phyloP scores from a whole-genome alignment of 2,329 filamentous ascomycete species.

The Exophiala aquamarina region DNA sequence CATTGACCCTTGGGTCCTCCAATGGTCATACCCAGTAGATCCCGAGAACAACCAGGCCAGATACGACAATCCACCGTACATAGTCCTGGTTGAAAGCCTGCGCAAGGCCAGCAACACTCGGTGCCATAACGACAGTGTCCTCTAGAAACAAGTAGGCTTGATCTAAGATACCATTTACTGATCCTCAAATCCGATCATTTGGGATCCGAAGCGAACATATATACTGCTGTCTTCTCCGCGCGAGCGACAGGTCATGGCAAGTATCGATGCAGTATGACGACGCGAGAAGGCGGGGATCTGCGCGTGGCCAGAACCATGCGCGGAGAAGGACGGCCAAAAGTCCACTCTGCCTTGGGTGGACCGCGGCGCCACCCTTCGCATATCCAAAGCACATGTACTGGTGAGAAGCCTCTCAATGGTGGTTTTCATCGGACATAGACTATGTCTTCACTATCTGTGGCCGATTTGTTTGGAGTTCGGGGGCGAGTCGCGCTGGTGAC shows the following conservation, averaged over 20 bases:
- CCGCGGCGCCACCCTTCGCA: background rate
- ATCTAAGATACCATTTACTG: too few species aligned
- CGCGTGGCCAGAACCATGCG: conserved; percentile 1
- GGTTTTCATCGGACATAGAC: background rate
- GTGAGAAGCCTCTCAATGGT: too few species aligned
- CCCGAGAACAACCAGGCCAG: conserved; percentile 10
- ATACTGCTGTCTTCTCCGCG: too few species aligned
- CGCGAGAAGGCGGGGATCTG: conserved; percentile 15
- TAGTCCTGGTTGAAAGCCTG: conserved; percentile 17
- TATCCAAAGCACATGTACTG: too few species aligned
- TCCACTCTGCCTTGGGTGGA: conserved; percentile 3
- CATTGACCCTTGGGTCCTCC: background rate
- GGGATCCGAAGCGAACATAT: background rate
- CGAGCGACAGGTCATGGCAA: too few species aligned
- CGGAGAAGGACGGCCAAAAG: conserved; percentile 14
- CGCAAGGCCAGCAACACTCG: conserved; percentile 11
- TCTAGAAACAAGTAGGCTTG: too few species aligned
- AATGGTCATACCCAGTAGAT: conserved; percentile 17
- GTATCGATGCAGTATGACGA: conserved; percentile 7
- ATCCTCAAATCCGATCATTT: too few species aligned
- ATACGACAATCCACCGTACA: conserved; percentile 14
- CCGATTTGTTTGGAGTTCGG: conserved; percentile 37
- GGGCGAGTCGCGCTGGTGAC: conserved; percentile 47
- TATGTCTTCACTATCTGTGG: conserved; percentile 18
- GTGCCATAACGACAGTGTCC: conserved; percentile 1